phyloP scores from a whole-genome alignment of 2,329 filamentous ascomycete species.

The Neonectria neomacrospora region DNA sequence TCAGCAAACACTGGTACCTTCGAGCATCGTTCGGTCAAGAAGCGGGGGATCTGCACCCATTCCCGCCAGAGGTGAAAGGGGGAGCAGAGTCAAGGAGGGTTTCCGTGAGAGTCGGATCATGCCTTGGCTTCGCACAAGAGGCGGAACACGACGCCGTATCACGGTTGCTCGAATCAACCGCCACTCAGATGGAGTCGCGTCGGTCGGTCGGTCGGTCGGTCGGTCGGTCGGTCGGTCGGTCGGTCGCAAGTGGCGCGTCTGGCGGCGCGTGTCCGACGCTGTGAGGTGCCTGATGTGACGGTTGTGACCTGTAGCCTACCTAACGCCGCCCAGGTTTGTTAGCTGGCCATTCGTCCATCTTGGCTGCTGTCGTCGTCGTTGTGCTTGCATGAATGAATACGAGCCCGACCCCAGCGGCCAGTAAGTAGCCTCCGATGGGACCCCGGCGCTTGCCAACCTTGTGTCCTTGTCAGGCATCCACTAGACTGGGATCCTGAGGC shows the following conservation, averaged over 20 bases:
- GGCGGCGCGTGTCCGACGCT: constrained; percentile 36
- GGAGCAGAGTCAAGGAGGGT: background rate
- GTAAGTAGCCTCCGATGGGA: constrained; percentile 19
- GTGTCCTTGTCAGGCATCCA: constrained; percentile 3
- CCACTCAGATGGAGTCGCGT: constrained; percentile 7
- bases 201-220: constrained; percentile 24
- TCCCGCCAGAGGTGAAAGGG: constrained; percentile 12
- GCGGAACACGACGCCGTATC: constrained; percentile 11
- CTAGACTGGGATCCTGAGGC: constrained; percentile 20
- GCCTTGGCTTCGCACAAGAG: constrained; percentile 7
- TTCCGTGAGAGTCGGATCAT: background rate
- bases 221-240: constrained; percentile 18
- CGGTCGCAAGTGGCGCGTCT: constrained; percentile 33
- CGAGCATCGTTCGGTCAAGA: constrained; percentile 19
- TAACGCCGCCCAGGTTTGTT: constrained; percentile 33
- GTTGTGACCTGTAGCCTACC: constrained; percentile 25
- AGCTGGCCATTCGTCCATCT: constrained; percentile 29
- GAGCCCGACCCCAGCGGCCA: constrained; percentile 31
- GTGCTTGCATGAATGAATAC: constrained; percentile 46
- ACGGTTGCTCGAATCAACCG: constrained; percentile 20
- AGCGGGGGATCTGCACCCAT: constrained; percentile 28
- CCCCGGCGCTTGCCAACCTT: constrained; percentile 17
- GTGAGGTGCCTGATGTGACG: constrained; percentile 32
- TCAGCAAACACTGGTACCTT: constrained; percentile 28
- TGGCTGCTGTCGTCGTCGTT: constrained; percentile 25